A percentile compares a stretch with the other conserved stretches of the same genome.
These are phyloP conservation scores for Tympanopsis confertula DNA, from an alignment of 2,329 filamentous ascomycete genomes.

Conservation along the genomic window DNA sequence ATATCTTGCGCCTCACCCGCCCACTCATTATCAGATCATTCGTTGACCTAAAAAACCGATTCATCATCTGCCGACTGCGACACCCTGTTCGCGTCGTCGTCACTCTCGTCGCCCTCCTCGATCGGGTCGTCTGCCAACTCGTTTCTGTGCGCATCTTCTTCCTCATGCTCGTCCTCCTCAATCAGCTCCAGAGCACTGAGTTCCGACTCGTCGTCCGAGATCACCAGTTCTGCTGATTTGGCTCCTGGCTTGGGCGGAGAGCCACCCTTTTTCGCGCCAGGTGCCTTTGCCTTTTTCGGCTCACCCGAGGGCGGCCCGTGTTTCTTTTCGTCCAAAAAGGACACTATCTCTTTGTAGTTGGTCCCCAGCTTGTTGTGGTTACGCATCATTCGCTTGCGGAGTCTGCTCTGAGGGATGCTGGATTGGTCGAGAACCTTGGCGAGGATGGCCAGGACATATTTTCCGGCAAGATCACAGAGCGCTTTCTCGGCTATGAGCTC, in stretches of 20 bases:
- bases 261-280: conserved; percentile 27
- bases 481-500: conserved; percentile 72
- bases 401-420: conserved; percentile 45
- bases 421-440: conserved; percentile 62
- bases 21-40: conserved; percentile 27
- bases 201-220: conserved; percentile 14
- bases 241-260: conserved; percentile 26
- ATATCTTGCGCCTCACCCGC: too few species aligned
- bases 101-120: conserved; percentile 35
- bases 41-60: conserved; percentile 32
- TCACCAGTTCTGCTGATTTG: conserved; percentile 25
- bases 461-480: conserved; percentile 74
- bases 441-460: conserved; percentile 70
- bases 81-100: conserved; percentile 49
- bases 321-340: conserved; percentile 64
- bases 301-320: conserved; percentile 27
- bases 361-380: conserved; percentile 72
- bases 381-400: conserved; percentile 61
- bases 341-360: conserved; percentile 76
- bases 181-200: conserved; percentile 35
- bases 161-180: conserved; percentile 27
- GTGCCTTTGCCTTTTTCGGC: conserved; percentile 14
- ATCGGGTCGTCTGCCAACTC: conserved; percentile 27
- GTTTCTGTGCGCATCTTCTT: conserved; percentile 21
- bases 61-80: conserved; percentile 40